Conservation (phyloP, 768 basidiomycete species). For the Inosperma sp. region DNA sequence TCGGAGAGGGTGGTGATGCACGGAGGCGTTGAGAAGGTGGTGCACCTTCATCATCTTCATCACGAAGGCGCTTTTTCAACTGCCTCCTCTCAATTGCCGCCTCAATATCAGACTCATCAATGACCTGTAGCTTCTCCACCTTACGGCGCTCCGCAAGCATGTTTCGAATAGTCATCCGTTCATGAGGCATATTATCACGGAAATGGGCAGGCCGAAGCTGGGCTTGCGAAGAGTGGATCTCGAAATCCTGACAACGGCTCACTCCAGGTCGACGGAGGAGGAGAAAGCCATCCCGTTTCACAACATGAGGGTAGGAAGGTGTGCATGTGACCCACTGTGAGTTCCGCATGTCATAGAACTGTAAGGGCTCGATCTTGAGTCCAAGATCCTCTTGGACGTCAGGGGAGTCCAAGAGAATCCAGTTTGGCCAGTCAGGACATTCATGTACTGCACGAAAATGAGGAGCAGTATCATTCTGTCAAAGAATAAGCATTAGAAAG, state of each 20-base stretch:
- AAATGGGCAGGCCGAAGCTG: neutral
- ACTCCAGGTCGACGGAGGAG: conserved; percentile 8
- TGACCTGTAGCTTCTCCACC: neutral
- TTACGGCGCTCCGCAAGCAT: neutral
- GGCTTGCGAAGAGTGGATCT: neutral
- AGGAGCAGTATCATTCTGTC: neutral
- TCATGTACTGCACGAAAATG: neutral
- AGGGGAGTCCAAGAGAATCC: conserved; percentile 1
- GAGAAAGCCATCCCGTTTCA: conserved; percentile 12
- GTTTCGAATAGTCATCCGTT: neutral
- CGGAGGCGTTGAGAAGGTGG: neutral
- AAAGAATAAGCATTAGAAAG: neutral
- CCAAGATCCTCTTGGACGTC: neutral
- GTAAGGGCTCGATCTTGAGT: neutral
- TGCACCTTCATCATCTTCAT: neutral
- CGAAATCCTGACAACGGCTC: conserved; percentile 5
- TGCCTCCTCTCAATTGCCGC: neutral
- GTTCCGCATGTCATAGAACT: conserved; percentile 9
- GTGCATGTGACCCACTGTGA: conserved; percentile 7
- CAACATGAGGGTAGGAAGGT: conserved; percentile 10
- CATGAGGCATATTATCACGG: neutral
- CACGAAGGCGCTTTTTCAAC: neutral
- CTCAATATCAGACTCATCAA: neutral
- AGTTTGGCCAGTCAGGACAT: conserved; percentile 7
- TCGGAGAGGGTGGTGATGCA: no score